Evolutionary conservation across 2,329 filamentous ascomycete species (phyloP), one percentile per base, ranked within the genome.

Genomic region (Paraconiothyrium brasiliense): DNA sequence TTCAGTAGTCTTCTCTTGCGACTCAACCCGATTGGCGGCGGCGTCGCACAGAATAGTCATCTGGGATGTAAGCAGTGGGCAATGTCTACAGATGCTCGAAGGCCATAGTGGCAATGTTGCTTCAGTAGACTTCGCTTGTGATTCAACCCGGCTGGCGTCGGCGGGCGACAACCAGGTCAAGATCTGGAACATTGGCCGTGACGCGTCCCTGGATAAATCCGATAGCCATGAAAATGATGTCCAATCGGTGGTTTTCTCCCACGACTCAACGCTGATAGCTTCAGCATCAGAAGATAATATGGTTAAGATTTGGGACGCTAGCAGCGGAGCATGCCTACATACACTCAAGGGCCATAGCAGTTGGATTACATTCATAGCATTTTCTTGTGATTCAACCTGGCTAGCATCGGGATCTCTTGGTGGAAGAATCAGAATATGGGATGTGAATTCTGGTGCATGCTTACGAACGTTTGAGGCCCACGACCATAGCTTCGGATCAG

Each of bases 361-460:
- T 8, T 35, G 54, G 13, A 95, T 57, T 10, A 1, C 0, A 3
- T 57, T 48, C 1, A 96, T 97, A 20, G 57, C 48, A 48, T 59
- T 70, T 44, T 61, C 54, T 54, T 22, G 41, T 24, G 24, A 50
- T 20, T 57, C 44, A n/a, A n/a, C 30, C 4, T 16, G n/a, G 16
- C 2, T 57, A 2, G 54, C 30, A 3, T 57, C 30, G 7, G n/a
- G 20, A 16, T 49, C 35, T 14, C 0, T 3, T 2, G 22, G 30
- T 7, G 1, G 5, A 1, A 44, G n/a, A 9, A n/a, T 10, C 20
- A 20, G n/a, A 10, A 22, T 44, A 4, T 44, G 41, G 41, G 22
- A 48, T 48, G 5, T 14, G 1, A 9, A 16, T 22, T 30, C 7
- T 22, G 46, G 54, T 3, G 16, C 44, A 4, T 67, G 62, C 46